Percentiles rank a stretch among this genome's conserved stretches.
phyloP scores from a whole-genome alignment of 345 rosid genomes.

The Gossypium anomalum region DNA sequence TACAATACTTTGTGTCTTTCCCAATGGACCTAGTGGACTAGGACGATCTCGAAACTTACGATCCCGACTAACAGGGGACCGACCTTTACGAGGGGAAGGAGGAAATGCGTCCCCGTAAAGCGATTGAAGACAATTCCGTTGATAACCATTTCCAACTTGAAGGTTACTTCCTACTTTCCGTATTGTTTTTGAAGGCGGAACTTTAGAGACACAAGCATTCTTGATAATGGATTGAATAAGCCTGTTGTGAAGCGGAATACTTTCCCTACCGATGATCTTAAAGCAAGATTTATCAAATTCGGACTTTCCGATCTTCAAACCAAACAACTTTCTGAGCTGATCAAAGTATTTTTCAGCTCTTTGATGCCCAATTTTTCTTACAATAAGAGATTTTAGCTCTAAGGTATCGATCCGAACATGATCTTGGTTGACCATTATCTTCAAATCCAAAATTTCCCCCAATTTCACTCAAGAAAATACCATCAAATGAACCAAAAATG shows the following conservation, averaged over 20 bases:
- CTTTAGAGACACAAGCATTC: constrained; percentile 56
- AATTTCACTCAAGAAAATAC: background rate
- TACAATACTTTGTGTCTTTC: constrained; percentile 63
- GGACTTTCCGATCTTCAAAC: constrained; percentile 49
- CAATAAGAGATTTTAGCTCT: constrained; percentile 44
- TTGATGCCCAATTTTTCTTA: constrained; percentile 59
- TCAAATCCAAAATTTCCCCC: constrained; percentile 9
- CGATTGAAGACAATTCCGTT: constrained; percentile 37
- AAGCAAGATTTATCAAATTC: constrained; percentile 67
- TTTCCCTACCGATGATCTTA: constrained; percentile 59
- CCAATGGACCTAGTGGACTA: constrained; percentile 75
- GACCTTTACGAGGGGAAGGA: constrained; percentile 59
- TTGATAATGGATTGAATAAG: constrained; percentile 59
- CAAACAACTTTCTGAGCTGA: constrained; percentile 55
- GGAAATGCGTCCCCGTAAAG: constrained; percentile 53
- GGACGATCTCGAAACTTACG: constrained; percentile 62
- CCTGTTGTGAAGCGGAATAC: constrained; percentile 66
- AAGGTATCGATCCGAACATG: constrained; percentile 38
- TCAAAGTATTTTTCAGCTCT: constrained; percentile 75
- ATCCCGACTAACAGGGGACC: constrained; percentile 47
- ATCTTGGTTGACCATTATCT: constrained; percentile 32
- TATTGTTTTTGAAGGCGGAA: constrained; percentile 34
- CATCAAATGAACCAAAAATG: background rate
- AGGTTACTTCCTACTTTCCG: constrained; percentile 30
- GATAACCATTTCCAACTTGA: constrained; percentile 32